Conservation (phyloP, 2,329 filamentous ascomycete genomes). For the Achaetomium macrosporum region DNA sequence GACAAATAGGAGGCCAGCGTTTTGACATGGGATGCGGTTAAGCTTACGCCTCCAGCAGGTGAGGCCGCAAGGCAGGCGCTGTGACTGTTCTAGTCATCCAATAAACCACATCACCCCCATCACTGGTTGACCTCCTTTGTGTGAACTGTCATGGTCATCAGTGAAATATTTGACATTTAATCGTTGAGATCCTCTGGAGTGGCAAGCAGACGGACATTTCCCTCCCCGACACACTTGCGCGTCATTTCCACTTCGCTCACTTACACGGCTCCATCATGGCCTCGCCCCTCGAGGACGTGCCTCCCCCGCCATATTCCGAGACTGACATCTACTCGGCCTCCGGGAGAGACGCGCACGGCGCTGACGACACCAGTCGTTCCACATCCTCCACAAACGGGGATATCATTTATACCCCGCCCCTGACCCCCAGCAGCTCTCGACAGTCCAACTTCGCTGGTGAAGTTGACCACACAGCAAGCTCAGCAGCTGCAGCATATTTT, state of each 20-base stretch:
- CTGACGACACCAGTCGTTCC: constrained; percentile 27
- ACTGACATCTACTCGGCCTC: constrained; percentile 49
- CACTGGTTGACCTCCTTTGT: neutral
- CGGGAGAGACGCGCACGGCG: constrained; percentile 22
- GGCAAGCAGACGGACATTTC: constrained; percentile 4
- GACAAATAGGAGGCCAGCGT: constrained; percentile 14
- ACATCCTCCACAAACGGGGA: constrained; percentile 39
- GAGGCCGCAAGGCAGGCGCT: neutral
- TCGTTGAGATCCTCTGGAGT: neutral
- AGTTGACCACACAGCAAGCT: constrained; percentile 26
- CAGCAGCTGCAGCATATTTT: constrained; percentile 42
- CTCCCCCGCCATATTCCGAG: constrained; percentile 53
- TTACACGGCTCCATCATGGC: constrained; percentile 21
- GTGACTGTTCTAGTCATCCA: constrained; percentile 7
- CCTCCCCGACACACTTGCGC: neutral
- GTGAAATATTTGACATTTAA: neutral
- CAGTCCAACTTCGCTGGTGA: constrained; percentile 27
- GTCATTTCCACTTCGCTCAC: neutral
- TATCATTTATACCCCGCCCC: constrained; percentile 47
- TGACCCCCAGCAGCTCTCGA: constrained; percentile 38
- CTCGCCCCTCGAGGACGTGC: constrained; percentile 33
- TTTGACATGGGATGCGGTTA: constrained; percentile 8
- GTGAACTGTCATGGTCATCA: neutral
- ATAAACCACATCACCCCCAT: constrained; percentile 10
- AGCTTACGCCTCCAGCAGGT: constrained; percentile 11